phyloP scores from a whole-genome alignment of 176 grass and related monocot species.

The Lolium rigidum region DNA sequence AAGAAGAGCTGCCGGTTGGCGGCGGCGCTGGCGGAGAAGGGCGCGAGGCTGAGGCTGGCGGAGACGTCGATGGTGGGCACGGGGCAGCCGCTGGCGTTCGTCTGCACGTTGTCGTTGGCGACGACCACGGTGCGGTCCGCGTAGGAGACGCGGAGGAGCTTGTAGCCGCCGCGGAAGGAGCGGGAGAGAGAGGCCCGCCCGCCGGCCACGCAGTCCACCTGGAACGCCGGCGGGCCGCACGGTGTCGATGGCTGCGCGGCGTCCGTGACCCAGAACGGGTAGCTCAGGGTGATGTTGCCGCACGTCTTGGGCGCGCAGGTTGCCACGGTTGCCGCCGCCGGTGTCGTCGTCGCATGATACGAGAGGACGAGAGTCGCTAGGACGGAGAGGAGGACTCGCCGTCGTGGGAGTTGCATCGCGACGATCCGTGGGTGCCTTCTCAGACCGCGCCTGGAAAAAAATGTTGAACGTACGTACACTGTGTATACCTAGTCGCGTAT shows the following conservation, averaged over 20 bases:
- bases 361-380: background rate
- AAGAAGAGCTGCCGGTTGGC: constrained; percentile 60
- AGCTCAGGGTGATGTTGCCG: constrained; percentile 53
- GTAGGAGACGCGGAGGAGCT: constrained; percentile 56
- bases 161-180: constrained; percentile 40
- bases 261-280: constrained; percentile 62
- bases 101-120: constrained; percentile 49
- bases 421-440: background rate
- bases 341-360: background rate
- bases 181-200: background rate
- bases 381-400: background rate
- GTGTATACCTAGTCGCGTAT: background rate
- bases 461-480: background rate
- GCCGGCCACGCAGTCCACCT: constrained; percentile 39
- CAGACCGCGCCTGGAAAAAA: background rate
- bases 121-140: constrained; percentile 39
- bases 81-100: constrained; percentile 33
- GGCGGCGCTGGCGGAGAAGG: constrained; percentile 42
- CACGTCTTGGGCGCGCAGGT: constrained; percentile 36
- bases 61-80: constrained; percentile 47
- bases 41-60: constrained; percentile 50
- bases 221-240: constrained; percentile 56
- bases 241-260: background rate
- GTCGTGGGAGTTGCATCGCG: background rate
- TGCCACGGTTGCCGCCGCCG: background rate